Conservation (phyloP, 1,284 basidiomycete species). For the Exsudoporus floridanus region DNA sequence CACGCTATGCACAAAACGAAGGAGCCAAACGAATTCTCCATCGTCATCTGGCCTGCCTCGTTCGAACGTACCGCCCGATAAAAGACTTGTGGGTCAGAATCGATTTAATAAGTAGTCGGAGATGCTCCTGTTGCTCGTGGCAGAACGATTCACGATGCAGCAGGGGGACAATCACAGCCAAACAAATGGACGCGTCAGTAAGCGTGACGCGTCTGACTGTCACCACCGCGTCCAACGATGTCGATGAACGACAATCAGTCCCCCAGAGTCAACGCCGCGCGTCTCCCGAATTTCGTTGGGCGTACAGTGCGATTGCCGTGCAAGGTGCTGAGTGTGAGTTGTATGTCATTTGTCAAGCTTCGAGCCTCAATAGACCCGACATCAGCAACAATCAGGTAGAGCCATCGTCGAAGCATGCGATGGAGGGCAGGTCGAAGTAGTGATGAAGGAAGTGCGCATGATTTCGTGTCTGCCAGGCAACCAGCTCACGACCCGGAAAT, state of each 20-base stretch:
- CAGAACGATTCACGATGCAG: no score
- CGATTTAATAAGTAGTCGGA: neutral
- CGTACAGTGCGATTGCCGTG: slow-evolving; percentile 71
- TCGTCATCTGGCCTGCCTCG: neutral
- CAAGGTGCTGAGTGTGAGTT: slow-evolving; percentile 61
- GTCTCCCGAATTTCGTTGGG: slow-evolving; percentile 52
- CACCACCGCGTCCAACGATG: slow-evolving; percentile 29
- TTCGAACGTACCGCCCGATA: neutral
- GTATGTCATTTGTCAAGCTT: neutral
- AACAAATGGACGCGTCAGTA: slow-evolving; percentile 14
- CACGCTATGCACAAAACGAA: neutral
- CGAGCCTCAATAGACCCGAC: slow-evolving; percentile 1
- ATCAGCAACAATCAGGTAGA: slow-evolving; percentile 53
- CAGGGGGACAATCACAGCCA: neutral
- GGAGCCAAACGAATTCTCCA: neutral
- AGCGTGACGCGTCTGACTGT: slow-evolving; percentile 8
- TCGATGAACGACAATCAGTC: slow-evolving; percentile 42
- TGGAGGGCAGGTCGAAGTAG: slow-evolving; percentile 66
- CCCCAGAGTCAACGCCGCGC: slow-evolving; percentile 66
- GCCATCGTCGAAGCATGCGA: slow-evolving; percentile 71
- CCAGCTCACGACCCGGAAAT: neutral
- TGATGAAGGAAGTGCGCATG: slow-evolving; percentile 46
- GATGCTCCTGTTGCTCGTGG: no score
- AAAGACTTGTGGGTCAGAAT: neutral
- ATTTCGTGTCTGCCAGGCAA: neutral